Evolutionary conservation across 2,329 filamentous ascomycete species (phyloP).

Genomic region (Canariomyces notabilis): DNA sequence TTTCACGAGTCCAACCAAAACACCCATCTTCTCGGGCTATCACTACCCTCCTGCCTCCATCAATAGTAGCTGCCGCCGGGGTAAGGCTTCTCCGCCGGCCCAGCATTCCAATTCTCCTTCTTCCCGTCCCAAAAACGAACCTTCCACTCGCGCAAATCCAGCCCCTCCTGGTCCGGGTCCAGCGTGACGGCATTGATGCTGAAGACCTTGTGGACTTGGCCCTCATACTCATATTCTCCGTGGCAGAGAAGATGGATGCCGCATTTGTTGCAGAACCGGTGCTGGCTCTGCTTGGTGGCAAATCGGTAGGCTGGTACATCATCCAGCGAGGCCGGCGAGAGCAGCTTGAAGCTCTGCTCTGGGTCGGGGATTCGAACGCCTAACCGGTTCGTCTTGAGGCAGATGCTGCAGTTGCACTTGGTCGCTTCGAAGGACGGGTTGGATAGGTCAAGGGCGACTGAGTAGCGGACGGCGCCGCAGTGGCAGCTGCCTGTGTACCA

Average conservation of each 20-base stretch:
- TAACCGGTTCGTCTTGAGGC: conserved; percentile 8
- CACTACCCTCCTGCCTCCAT: neutral
- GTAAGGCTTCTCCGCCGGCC: neutral
- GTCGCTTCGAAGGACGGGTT: neutral
- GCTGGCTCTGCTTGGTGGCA: neutral
- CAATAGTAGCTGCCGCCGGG: neutral
- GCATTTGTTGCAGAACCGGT: conserved; percentile 7
- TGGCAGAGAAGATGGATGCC: conserved; percentile 6
- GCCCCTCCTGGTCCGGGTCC: conserved; percentile 4
- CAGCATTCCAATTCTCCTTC: neutral
- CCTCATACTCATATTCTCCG: conserved; percentile 1
- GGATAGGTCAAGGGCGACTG: conserved; percentile 2
- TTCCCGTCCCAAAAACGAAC: conserved; percentile 8
- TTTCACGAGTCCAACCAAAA: no score
- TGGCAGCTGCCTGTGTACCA: conserved; percentile 9
- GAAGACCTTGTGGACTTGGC: neutral
- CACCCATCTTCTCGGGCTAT: neutral
- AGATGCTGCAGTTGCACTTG: conserved; percentile 13
- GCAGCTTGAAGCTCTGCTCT: neutral
- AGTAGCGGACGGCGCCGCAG: conserved; percentile 10
- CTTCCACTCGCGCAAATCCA: conserved; percentile 5
- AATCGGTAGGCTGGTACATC: conserved; percentile 4
- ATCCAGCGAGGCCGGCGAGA: neutral
- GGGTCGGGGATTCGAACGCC: neutral
- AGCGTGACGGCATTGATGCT: conserved; percentile 8